Base-by-base conservation (phyloP, 495 filamentous ascomycete genomes). In the Neurospora sp. region DNA sequence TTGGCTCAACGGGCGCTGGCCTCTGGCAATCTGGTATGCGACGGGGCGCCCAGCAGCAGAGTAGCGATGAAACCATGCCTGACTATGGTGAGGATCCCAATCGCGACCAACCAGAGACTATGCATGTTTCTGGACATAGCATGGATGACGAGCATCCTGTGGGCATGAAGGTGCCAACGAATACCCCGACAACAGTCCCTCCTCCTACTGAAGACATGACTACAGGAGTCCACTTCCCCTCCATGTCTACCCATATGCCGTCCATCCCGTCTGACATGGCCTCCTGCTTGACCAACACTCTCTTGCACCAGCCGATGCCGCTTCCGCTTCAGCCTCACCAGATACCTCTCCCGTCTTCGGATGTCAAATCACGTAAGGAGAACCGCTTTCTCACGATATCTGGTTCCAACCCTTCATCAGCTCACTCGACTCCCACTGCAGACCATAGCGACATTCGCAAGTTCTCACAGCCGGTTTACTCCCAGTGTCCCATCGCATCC, bases 251-350 rank as follows among this genome's bases (percentile, higher is more conserved):
- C 3, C 72, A 71, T 20, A 5, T 59, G 11, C 69, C 71, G 10
- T 27, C 39, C 4, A 59, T 85, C 18, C 78, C 81, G 1, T 69
- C 78, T 5, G 79, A 82, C 44, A 74, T 84, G n/a, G 79, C 81
- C 18, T 78, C 81, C 4, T 80, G 81, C 61, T 79, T 85, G 18
- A 80, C 82, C 0, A 78, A 84, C 42, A 84, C 84, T 20, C 77
- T 85, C 20, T 72, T 85, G 39, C 84, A 84, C 73, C 84, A 85
- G 69, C 82, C 84, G 8, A 74, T 81, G 18, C 80, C 82, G 2
- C 74, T 82, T 20, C 80, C 82, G 2, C 73, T 81, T 16, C 77
- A 77, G 11, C 70, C 74, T 18, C 76, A 79, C 39, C 74, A 68
- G 31, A 73, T 80, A 53, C 70, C 74, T 4, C 75, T 79, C 3